A percentile compares a stretch with the other conserved stretches of the same genome.
Conservation (phyloP, 2,329 filamentous ascomycete genomes). For the Neonectria ditissima region DNA sequence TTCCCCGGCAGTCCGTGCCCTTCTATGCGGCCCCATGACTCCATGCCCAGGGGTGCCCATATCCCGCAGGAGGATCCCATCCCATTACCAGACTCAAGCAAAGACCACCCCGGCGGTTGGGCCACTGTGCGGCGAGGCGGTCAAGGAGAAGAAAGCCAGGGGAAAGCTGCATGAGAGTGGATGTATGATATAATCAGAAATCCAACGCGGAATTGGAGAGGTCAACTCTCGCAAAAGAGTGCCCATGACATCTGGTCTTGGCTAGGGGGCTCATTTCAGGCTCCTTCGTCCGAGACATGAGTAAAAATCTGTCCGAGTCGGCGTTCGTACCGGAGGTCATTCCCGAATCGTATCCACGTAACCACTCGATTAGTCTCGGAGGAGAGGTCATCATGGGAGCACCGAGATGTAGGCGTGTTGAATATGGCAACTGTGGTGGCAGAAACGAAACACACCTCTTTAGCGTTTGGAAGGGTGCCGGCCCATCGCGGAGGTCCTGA, state of each 20-base stretch:
- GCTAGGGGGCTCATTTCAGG: not conserved
- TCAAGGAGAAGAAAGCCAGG: constrained; percentile 34
- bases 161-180: constrained; percentile 40
- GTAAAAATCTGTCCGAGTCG: constrained; percentile 6
- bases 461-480: constrained; percentile 29
- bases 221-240: not conserved
- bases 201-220: constrained; percentile 8
- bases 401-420: constrained; percentile 20
- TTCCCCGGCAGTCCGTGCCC: constrained; percentile 38
- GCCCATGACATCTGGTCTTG: not conserved
- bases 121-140: constrained; percentile 39
- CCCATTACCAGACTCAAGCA: constrained; percentile 37
- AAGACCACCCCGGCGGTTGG: constrained; percentile 40
- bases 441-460: constrained; percentile 23
- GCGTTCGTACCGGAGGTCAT: not conserved
- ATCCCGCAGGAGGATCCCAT: constrained; percentile 42
- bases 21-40: constrained; percentile 38
- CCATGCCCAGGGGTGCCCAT: constrained; percentile 37
- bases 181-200: constrained; percentile 24
- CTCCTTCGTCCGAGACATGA: constrained; percentile 10
- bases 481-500: constrained; percentile 27
- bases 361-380: constrained; percentile 10
- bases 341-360: constrained; percentile 5
- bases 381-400: constrained; percentile 10
- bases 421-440: constrained; percentile 24